Percentiles rank a stretch among this genome's conserved stretches.
phyloP scores from a whole-genome alignment of 805 yeast genomes.

The Ogataea nakhonphanomensis region DNA sequence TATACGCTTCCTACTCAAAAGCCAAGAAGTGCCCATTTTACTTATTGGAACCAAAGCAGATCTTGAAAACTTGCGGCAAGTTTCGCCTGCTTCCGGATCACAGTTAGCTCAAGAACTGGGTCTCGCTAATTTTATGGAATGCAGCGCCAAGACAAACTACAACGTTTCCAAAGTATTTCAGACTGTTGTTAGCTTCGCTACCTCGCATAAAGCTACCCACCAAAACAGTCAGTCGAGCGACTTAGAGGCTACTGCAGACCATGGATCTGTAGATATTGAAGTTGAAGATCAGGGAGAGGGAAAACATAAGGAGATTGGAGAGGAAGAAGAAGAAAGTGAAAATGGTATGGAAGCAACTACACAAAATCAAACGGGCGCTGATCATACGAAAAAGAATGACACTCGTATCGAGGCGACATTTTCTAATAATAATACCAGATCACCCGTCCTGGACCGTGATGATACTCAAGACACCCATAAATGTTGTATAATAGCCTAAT shows the following conservation, averaged over 20 bases:
- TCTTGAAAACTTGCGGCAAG: slow-evolving; percentile 72
- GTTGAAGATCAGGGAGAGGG: too few species aligned
- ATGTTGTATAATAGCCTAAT: slow-evolving; percentile 6
- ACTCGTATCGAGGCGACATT: too few species aligned
- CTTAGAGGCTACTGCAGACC: too few species aligned
- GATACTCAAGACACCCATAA: neutral
- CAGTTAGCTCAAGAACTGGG: slow-evolving; percentile 23
- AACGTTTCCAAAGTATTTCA: slow-evolving; percentile 80
- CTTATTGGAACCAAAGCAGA: slow-evolving; percentile 82
- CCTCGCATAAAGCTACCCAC: too few species aligned
- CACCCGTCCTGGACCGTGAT: neutral
- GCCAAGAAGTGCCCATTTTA: slow-evolving; percentile 23
- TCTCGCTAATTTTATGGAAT: slow-evolving; percentile 50
- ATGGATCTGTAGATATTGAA: too few species aligned
- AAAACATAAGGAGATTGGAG: too few species aligned
- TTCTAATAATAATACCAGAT: too few species aligned
- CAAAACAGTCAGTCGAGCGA: too few species aligned
- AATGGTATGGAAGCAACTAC: too few species aligned
- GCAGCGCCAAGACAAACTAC: slow-evolving; percentile 76
- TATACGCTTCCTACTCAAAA: slow-evolving; percentile 59
- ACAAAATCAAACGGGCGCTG: too few species aligned
- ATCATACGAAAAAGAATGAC: too few species aligned
- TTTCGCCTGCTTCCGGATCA: slow-evolving; percentile 41
- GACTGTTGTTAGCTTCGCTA: slow-evolving; percentile 12
- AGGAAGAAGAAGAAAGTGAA: too few species aligned